A percentile compares a stretch with the other conserved stretches of the same genome.
These are phyloP conservation scores for Posidonia oceanica DNA, from an alignment of 116 monocot species.

Conservation along the genomic window DNA sequence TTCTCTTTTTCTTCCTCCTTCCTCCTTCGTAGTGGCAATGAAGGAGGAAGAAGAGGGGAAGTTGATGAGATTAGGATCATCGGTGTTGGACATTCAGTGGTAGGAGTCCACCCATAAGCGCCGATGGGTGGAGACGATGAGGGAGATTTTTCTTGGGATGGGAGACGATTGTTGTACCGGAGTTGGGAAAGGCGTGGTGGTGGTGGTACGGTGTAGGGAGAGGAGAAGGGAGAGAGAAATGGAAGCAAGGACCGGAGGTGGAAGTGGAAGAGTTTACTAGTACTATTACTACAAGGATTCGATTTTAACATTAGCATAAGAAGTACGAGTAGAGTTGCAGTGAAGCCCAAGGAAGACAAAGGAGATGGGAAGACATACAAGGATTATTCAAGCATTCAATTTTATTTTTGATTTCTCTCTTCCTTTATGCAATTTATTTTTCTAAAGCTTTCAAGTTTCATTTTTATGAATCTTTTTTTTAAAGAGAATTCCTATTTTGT, in stretches of 20 bases:
- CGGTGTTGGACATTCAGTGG: constrained; percentile 78
- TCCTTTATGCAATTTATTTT: too few species aligned
- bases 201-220: constrained; percentile 9
- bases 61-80: constrained; percentile 55
- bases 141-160: constrained; percentile 54
- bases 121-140: constrained; percentile 52
- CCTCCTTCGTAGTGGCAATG: too few species aligned
- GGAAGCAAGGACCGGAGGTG: neutral
- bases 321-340: too few species aligned
- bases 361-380: too few species aligned
- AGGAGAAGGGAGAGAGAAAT: constrained; percentile 7
- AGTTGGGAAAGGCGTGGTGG: neutral
- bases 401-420: too few species aligned
- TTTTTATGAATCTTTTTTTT: too few species aligned
- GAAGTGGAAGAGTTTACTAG: neutral
- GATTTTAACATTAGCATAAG: neutral
- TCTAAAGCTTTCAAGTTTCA: too few species aligned
- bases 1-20: too few species aligned
- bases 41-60: too few species aligned
- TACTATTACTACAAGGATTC: too few species aligned
- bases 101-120: constrained; percentile 69
- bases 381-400: neutral
- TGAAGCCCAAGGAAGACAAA: too few species aligned
- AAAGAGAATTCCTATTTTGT: too few species aligned
- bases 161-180: constrained; percentile 10